Evolutionary conservation across 1,284 basidiomycete genomes (phyloP).

Genomic region (Ceratobasidium sp.): DNA sequence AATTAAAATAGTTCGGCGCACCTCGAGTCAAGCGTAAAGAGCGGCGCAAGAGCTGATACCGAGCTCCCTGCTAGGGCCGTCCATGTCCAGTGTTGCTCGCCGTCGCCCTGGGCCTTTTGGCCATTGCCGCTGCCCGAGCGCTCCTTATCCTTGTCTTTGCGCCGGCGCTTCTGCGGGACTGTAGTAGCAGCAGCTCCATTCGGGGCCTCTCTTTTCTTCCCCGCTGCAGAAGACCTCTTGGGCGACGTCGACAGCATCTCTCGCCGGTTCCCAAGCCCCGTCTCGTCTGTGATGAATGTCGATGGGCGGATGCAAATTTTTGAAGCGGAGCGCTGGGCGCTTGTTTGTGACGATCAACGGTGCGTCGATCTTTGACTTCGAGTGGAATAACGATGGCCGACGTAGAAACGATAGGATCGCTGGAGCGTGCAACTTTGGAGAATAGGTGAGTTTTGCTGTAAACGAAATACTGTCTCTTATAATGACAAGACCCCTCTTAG

Average conservation of each 20-base stretch:
- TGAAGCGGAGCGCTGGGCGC: constrained; percentile 33
- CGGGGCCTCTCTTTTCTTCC: constrained; percentile 25
- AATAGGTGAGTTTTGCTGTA: constrained; percentile 13
- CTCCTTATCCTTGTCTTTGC: constrained; percentile 18
- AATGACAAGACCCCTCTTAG: too few relatives aligned
- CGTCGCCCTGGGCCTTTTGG: background rate
- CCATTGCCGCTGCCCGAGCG: background rate
- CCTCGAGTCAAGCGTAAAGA: constrained; percentile 90
- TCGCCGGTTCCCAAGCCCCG: constrained; percentile 37
- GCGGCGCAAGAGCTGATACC: constrained; percentile 73
- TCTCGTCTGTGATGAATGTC: constrained; percentile 37
- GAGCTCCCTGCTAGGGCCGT: constrained; percentile 77
- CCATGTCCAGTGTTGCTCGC: constrained; percentile 71
- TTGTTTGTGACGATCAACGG: constrained; percentile 29
- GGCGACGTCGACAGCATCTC: constrained; percentile 44
- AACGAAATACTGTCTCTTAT: too few relatives aligned
- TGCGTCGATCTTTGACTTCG: constrained; percentile 14
- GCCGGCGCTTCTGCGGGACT: background rate
- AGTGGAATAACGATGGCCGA: background rate
- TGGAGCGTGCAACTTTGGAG: background rate
- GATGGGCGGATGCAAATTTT: constrained; percentile 45
- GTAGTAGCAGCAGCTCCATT: background rate
- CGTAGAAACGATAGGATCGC: background rate
- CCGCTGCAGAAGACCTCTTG: constrained; percentile 26
- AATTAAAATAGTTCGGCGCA: constrained; percentile 62